A percentile compares a stretch with the other conserved stretches of the same genome.
Conservation (phyloP, 2,329 filamentous ascomycete species). For the Chrysosporium queenslandicum region DNA sequence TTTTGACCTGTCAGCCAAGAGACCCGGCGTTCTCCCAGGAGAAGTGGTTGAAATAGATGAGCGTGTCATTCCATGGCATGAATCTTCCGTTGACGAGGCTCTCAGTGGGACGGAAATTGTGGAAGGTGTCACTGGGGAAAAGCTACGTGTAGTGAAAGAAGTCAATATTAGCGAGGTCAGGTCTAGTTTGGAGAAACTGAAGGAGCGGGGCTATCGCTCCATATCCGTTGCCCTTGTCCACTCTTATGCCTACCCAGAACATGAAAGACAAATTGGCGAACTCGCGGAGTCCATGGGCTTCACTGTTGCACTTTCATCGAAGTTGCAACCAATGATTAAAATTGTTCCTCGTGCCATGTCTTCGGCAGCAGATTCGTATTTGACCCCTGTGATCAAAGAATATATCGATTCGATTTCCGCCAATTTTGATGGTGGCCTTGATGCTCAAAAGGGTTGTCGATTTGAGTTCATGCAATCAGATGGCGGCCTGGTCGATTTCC, state of each 20-base stretch:
- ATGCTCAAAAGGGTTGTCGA: conserved; percentile 59
- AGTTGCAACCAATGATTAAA: conserved; percentile 80
- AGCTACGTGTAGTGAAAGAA: conserved; percentile 57
- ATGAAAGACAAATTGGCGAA: conserved; percentile 68
- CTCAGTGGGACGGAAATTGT: conserved; percentile 47
- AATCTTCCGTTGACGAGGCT: conserved; percentile 13
- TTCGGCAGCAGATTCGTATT: conserved; percentile 68
- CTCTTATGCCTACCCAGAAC: conserved; percentile 77
- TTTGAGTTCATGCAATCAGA: conserved; percentile 98
- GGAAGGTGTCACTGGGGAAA: conserved; percentile 52
- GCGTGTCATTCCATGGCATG: conserved; percentile 46
- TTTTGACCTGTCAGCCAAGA: conserved; percentile 77
- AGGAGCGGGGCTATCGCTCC: conserved; percentile 60
- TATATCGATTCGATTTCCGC: conserved; percentile 50
- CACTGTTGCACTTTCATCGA: conserved; percentile 64
- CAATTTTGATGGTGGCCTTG: conserved; percentile 70
- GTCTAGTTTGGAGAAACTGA: conserved; percentile 55
- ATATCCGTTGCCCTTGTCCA: conserved; percentile 84
- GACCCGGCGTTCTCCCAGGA: conserved; percentile 77
- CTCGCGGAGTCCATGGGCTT: conserved; percentile 74
- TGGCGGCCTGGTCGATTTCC: conserved; percentile 52
- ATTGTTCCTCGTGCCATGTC: conserved; percentile 67
- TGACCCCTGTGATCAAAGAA: conserved; percentile 68
- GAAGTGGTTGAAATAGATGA: conserved; percentile 78
- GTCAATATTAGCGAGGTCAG: conserved; percentile 47